Base-by-base conservation (phyloP, 139 green algal genomes). In the Zygnema cylindricum region DNA sequence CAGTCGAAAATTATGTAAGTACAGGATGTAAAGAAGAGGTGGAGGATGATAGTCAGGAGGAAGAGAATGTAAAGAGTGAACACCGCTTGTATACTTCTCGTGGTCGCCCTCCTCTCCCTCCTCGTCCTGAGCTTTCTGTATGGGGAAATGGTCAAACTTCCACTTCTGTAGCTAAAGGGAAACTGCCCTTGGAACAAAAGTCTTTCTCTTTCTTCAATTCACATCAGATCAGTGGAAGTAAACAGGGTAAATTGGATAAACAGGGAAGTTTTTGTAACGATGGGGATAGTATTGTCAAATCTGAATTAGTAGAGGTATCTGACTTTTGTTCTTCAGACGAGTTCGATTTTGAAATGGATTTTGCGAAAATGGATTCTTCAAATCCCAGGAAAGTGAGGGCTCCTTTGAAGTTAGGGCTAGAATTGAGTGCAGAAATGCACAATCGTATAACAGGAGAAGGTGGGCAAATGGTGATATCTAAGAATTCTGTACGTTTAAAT, bases 1-100 rank as follows among this genome's bases (percentile, higher is more conserved):
- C 57, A 73, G 57, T 30, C 57, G 30, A 30, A n/a, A 73, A 30
- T 30, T 73, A 73, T 73, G 57, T 73, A 73, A 30, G 30, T 30
- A 30, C 36, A 79, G 36, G 11, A 11, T 41, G 3, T 16, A 79
- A 42, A 7, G 71, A 16, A 11, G 38, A 41, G 7, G 43, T 79
- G 38, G 71, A 79, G 71, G 71, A 42, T 54, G 38, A 42, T 7
- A 79, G 71, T 42, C 71, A 79, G 11, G 7, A 79, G 71, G 36
- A 79, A 79, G 71, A 41, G 11, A 42, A 11, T 79, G 38, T 41
- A 42, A 79, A 42, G 71, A 42, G 71, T 16, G 49, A 63, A 63
- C 49, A 7, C 16, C 49, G 49, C 7, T 25, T 16, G 7, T 63
- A 25, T 16, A 25, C 16, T 63, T 63, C 49, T 25, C 7, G 49